Evolutionary conservation across 169 alveolate species (phyloP).

Genomic region (Cryptosporidium viatorum): DNA sequence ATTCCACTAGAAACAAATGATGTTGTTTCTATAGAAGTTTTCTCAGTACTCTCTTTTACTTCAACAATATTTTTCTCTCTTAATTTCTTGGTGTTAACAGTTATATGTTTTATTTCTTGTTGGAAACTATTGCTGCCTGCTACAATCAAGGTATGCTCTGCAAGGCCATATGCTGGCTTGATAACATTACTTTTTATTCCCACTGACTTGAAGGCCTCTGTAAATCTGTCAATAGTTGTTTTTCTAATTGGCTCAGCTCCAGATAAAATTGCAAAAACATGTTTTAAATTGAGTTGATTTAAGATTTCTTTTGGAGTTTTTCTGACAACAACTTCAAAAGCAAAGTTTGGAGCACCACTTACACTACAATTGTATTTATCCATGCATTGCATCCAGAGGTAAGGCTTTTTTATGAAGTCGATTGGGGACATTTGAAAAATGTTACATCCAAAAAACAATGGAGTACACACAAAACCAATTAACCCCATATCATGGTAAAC

Average conservation of each 20-base stretch:
- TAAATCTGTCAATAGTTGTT: constrained; percentile 77
- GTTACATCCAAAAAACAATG: constrained; percentile 79
- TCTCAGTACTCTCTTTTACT: neutral
- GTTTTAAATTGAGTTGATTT: constrained; percentile 77
- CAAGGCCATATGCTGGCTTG: constrained; percentile 82
- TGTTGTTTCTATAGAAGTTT: neutral
- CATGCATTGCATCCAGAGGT: constrained; percentile 82
- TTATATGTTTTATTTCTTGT: constrained; percentile 36
- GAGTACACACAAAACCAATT: constrained; percentile 81
- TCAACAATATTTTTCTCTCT: constrained; percentile 74
- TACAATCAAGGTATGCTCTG: constrained; percentile 83
- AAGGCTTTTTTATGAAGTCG: constrained; percentile 82
- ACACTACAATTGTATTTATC: constrained; percentile 78
- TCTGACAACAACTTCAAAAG: constrained; percentile 80
- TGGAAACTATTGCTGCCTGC: constrained; percentile 75
- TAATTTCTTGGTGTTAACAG: constrained; percentile 75
- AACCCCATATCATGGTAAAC: constrained; percentile 80
- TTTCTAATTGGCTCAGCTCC: constrained; percentile 84
- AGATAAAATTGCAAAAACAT: constrained; percentile 77
- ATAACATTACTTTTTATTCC: constrained; percentile 49
- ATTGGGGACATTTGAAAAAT: constrained; percentile 83
- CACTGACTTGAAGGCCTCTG: constrained; percentile 43
- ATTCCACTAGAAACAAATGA: constrained; percentile 69
- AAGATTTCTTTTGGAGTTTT: constrained; percentile 78
- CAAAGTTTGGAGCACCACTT: constrained; percentile 84